Conservation (phyloP, 805 yeast species). For the Clavispora vitiphila region DNA sequence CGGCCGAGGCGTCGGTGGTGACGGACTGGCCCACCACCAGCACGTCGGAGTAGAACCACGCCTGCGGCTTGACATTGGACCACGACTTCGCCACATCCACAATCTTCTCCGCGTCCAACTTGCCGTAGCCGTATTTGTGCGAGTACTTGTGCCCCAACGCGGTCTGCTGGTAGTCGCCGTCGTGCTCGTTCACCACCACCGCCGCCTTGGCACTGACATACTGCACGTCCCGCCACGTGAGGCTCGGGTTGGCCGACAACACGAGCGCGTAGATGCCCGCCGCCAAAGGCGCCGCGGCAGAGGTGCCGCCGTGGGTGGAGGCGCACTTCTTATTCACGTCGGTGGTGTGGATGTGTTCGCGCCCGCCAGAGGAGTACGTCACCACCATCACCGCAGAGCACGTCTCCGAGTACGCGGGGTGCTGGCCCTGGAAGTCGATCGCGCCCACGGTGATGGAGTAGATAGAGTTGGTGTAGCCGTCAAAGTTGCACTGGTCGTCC, state of each 20-base stretch:
- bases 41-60: conserved; percentile 61
- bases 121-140: conserved; percentile 89
- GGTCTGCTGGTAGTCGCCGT: conserved; percentile 70
- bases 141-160: conserved; percentile 68
- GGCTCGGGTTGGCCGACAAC: conserved; percentile 73
- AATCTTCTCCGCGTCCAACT: conserved; percentile 73
- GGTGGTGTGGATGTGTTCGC: conserved; percentile 85
- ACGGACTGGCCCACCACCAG: conserved; percentile 25
- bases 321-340: conserved; percentile 70
- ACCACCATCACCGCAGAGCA: conserved; percentile 94
- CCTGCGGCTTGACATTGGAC: conserved; percentile 86
- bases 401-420: conserved; percentile 86
- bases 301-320: conserved; percentile 85
- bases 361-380: conserved; percentile 88
- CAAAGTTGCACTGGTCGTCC: conserved; percentile 92
- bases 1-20: conserved; percentile 6
- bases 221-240: conserved; percentile 96
- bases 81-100: conserved; percentile 70
- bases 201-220: conserved; percentile 73
- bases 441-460: conserved; percentile 95
- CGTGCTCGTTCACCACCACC: conserved; percentile 59
- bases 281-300: conserved; percentile 98
- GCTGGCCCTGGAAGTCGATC: conserved; percentile 78
- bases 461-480: conserved; percentile 94
- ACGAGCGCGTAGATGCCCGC: conserved; percentile 91